Percentiles rank a stretch among this genome's conserved stretches.
Conservation (phyloP, 2,329 filamentous ascomycete species). For the Neofusicoccum sp. region DNA sequence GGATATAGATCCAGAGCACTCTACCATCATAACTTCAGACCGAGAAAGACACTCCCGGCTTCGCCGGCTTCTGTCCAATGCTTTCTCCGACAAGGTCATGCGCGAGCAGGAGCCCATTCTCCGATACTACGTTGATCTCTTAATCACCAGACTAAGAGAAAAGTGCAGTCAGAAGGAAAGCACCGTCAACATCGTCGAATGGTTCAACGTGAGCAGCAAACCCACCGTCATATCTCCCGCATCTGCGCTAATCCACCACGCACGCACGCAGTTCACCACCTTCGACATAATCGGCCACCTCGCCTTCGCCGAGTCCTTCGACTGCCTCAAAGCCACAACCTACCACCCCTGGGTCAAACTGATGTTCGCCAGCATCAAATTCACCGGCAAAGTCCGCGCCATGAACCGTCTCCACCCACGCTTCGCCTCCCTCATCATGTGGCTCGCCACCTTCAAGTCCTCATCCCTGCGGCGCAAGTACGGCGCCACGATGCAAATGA, state of each 20-base stretch:
- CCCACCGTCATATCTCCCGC: slow-evolving; percentile 31
- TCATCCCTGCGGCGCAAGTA: background rate
- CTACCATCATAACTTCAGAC: slow-evolving; percentile 4
- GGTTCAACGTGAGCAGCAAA: slow-evolving; percentile 30
- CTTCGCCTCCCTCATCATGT: background rate
- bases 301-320: slow-evolving; percentile 33
- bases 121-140: slow-evolving; percentile 34
- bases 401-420: background rate
- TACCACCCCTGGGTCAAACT: slow-evolving; percentile 21
- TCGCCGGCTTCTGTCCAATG: slow-evolving; percentile 28
- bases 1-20: background rate
- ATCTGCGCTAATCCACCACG: slow-evolving; percentile 5
- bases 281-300: slow-evolving; percentile 28
- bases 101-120: slow-evolving; percentile 35
- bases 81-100: slow-evolving; percentile 36
- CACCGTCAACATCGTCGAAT: slow-evolving; percentile 24
- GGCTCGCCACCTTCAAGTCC: too few species aligned
- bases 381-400: background rate
- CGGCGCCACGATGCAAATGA: background rate
- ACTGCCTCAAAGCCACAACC: slow-evolving; percentile 26
- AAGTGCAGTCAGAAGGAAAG: background rate
- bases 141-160: slow-evolving; percentile 26
- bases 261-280: slow-evolving; percentile 6
- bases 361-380: slow-evolving; percentile 29
- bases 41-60: slow-evolving; percentile 23